Conservation (phyloP, 371 early-diverging fungal genomes). For the Neoconidiobolus thromboides region DNA sequence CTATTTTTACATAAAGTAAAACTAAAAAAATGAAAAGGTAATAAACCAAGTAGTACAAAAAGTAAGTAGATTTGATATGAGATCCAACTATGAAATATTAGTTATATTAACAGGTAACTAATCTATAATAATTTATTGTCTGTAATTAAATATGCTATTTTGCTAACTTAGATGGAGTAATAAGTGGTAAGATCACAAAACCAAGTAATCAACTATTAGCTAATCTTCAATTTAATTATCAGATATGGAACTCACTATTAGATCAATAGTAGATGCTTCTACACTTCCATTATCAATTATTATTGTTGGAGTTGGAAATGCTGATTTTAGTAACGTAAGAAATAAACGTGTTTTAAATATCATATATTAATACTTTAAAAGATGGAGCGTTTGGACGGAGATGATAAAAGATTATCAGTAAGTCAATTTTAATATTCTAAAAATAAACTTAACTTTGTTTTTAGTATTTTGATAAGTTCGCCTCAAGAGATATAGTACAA, state of each 20-base stretch:
- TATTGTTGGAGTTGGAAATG: conserved; percentile 34
- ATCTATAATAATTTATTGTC: background rate
- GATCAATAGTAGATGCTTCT: conserved; percentile 23
- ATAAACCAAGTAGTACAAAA: background rate
- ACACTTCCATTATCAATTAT: conserved; percentile 26
- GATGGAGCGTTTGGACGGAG: conserved; percentile 26
- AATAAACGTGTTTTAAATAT: background rate
- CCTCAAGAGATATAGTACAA: conserved; percentile 29
- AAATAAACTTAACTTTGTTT: conserved; percentile 8
- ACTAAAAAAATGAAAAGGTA: background rate
- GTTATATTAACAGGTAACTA: conserved; percentile 17
- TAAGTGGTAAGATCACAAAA: conserved; percentile 15
- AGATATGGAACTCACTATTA: conserved; percentile 21
- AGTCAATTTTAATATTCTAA: background rate
- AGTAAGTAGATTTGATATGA: background rate
- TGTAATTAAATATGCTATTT: conserved; percentile 1
- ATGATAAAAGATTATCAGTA: conserved; percentile 13
- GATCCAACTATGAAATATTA: conserved; percentile 9
- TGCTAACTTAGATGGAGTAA: conserved; percentile 14
- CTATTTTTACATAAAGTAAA: background rate
- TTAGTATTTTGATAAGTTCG: background rate
- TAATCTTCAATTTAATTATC: conserved; percentile 6
- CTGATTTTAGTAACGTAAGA: conserved; percentile 15
- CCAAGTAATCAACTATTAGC: background rate
- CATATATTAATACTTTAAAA: conserved; percentile 1